Percentiles rank a stretch among this genome's conserved stretches.
Evolutionary conservation across 2,329 filamentous ascomycete species (phyloP).

Genomic region (Apiospora hydei): DNA sequence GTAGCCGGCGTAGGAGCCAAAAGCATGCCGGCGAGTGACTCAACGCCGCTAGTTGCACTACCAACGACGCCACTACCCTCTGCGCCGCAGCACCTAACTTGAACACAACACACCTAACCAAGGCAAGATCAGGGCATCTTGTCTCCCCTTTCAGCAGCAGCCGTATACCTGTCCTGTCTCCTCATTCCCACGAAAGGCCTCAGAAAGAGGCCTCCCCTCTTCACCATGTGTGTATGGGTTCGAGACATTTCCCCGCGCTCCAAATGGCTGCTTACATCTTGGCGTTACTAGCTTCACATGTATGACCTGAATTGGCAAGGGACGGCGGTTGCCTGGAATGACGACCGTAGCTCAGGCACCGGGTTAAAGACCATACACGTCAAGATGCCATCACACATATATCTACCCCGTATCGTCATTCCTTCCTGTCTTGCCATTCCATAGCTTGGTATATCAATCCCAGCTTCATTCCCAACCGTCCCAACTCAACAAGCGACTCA

Average conservation of each 20-base stretch:
- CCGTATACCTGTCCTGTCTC: not conserved
- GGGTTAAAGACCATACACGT: not conserved
- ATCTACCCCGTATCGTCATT: not conserved
- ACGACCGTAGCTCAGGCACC: not conserved
- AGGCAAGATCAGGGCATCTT: no score
- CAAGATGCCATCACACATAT: not conserved
- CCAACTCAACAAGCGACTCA: not conserved
- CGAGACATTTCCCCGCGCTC: no score
- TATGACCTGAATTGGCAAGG: not conserved
- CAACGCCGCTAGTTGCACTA: not conserved
- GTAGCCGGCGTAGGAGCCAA: not conserved
- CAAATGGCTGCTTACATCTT: conserved; percentile 8
- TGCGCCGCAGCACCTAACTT: no score
- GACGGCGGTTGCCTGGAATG: conserved; percentile 2
- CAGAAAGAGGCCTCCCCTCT: not conserved
- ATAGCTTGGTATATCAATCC: not conserved
- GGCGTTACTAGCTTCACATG: not conserved
- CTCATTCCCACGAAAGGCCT: not conserved
- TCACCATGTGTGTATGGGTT: not conserved
- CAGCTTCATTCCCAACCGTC: no score
- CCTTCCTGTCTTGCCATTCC: not conserved
- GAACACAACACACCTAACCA: not conserved
- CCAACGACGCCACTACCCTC: not conserved
- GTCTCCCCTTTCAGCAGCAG: no score
- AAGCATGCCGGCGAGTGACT: not conserved